phyloP scores from a whole-genome alignment of 371 early-diverging fungal genomes.

The Mucor sp. region DNA sequence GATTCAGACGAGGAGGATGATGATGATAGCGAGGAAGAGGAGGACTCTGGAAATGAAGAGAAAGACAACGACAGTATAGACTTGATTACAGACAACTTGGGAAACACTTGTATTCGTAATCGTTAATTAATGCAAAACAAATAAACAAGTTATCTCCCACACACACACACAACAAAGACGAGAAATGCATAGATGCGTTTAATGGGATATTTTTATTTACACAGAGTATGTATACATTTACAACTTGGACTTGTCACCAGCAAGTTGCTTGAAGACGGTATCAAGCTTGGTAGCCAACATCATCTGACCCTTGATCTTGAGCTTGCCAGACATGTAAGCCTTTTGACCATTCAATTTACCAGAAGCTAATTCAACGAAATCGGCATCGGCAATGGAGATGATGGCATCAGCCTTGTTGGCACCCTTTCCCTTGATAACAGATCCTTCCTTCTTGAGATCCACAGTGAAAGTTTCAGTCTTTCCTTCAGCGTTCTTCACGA shows the following conservation, averaged over 20 bases:
- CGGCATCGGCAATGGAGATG: conserved; percentile 68
- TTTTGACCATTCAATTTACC: conserved; percentile 80
- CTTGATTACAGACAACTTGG: conserved; percentile 16
- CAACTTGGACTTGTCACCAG: conserved; percentile 53
- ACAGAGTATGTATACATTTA: conserved; percentile 21
- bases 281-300: conserved; percentile 86
- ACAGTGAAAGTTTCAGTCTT: conserved; percentile 75
- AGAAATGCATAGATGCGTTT: not conserved
- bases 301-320: conserved; percentile 87
- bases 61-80: not conserved
- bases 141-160: conserved; percentile 1
- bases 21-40: not conserved
- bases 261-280: conserved; percentile 55
- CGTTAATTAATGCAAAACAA: conserved; percentile 1
- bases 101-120: conserved; percentile 20
- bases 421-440: conserved; percentile 66
- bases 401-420: conserved; percentile 67
- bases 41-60: not conserved
- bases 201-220: not conserved
- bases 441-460: conserved; percentile 73
- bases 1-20: conserved; percentile 19
- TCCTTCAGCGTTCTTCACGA: conserved; percentile 67
- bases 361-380: conserved; percentile 82
- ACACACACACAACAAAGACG: not conserved
- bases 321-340: conserved; percentile 88